Base-by-base conservation (phyloP, 1,284 basidiomycete species). In the Irpex rosettiformis region DNA sequence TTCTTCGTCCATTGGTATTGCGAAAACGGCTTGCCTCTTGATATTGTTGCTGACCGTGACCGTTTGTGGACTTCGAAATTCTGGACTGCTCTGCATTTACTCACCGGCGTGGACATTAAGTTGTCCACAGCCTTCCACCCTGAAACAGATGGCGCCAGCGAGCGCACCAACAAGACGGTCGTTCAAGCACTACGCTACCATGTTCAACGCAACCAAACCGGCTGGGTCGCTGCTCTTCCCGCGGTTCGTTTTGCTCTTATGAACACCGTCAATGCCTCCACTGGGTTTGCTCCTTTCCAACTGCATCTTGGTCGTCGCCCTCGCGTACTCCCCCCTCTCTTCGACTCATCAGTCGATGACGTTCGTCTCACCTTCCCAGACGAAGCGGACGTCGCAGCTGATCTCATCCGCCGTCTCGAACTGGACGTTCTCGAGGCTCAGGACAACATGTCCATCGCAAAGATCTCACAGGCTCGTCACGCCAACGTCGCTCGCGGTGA, bases 161-260 rank as follows among this genome's bases (percentile, higher is more conserved):
- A 58, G 16, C 52, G 63, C 3, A 53, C 66, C 0, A 70, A 69
- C 55, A 62, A 64, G 27, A 69, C 65, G 0, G 48, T 67, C 42
- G 64, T 62, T 54, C 67, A 69, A 27, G 60, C 58, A 40, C 56
- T 74, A 3, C 65, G 65, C 4, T 63, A 59, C 25, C 68, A 67
- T 54, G 61, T 67, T 27, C 58, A 69, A 48, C 66, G 71, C 56
- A 42, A 70, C 25, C 75, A 77, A 53, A 58, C 58, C 47, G 62
- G 74, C 47, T 78, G 76, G 76, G 56, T 58, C 0, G 24, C 57
- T 0, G 61, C 66, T 2, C 65, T 77, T 0, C 69, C 72, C 0
- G 24, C 66, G 2, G 70, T 74, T 1, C 66, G 70, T 47, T 77
- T 76, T 55, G 62, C 65, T 0, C 69, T 70, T 62, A 76, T 77